A percentile compares a stretch with the other conserved stretches of the same genome.
Conservation (phyloP, 805 yeast species). For the Zygosaccharomyces kombuchaensis region DNA sequence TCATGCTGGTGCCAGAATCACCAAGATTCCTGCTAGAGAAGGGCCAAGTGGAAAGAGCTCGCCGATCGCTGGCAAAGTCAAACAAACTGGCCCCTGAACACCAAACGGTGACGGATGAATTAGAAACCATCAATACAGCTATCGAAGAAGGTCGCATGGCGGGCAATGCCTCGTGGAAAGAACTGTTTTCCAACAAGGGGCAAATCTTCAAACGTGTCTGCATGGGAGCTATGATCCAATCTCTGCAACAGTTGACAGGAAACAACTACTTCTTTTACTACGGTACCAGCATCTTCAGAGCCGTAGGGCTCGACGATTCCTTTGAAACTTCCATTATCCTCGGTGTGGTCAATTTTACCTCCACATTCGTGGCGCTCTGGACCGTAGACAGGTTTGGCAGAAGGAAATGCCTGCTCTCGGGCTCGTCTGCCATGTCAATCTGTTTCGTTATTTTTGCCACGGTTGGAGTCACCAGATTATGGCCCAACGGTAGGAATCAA, state of each 20-base stretch:
- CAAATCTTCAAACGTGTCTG: slow-evolving; percentile 45
- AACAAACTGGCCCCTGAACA: slow-evolving; percentile 54
- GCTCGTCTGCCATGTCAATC: slow-evolving; percentile 46
- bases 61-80: slow-evolving; percentile 51
- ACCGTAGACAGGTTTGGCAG: slow-evolving; percentile 54
- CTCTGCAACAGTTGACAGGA: slow-evolving; percentile 67
- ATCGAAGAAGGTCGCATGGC: slow-evolving; percentile 56
- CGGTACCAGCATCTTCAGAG: slow-evolving; percentile 58
- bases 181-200: slow-evolving; percentile 63
- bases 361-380: slow-evolving; percentile 51
- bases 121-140: slow-evolving; percentile 55
- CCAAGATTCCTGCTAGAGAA: slow-evolving; percentile 62
- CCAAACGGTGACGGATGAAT: slow-evolving; percentile 52
- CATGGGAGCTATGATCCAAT: slow-evolving; percentile 54
- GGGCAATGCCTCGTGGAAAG: slow-evolving; percentile 64
- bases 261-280: slow-evolving; percentile 65
- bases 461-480: slow-evolving; percentile 51
- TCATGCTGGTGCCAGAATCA: slow-evolving; percentile 64
- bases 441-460: slow-evolving; percentile 51
- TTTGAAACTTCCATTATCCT: slow-evolving; percentile 56
- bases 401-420: slow-evolving; percentile 44
- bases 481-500: slow-evolving; percentile 40
- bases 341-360: slow-evolving; percentile 57
- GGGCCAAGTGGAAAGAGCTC: slow-evolving; percentile 58
- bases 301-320: slow-evolving; percentile 58